A percentile compares a stretch with the other conserved stretches of the same genome.
Evolutionary conservation across 2,329 filamentous ascomycete species (phyloP).

Genomic region (Venturia carpophila): DNA sequence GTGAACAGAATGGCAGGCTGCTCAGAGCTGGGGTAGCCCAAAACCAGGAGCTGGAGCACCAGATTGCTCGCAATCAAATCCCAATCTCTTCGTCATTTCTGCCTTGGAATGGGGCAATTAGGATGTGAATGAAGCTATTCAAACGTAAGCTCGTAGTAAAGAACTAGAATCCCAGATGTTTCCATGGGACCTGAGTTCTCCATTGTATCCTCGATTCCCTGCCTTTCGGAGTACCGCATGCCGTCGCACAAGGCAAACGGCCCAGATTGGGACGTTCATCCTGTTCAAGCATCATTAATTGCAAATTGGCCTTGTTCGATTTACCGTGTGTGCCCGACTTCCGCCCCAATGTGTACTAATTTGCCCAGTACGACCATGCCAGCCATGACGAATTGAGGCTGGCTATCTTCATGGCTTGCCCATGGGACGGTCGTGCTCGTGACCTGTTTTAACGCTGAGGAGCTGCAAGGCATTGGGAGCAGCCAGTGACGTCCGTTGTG

Average conservation of each 20-base stretch:
- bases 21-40: neutral
- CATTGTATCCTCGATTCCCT: neutral
- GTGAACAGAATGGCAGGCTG: neutral
- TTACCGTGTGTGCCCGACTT: neutral
- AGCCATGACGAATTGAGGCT: constrained; percentile 1
- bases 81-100: neutral
- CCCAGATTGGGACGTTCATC: neutral
- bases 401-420: neutral
- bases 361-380: neutral
- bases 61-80: neutral
- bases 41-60: neutral
- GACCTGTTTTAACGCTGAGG: constrained; percentile 8
- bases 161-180: neutral
- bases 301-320: neutral
- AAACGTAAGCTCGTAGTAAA: neutral
- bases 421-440: neutral
- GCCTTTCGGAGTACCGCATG: neutral
- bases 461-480: neutral
- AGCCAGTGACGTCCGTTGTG: neutral
- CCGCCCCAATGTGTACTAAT: neutral
- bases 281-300: neutral
- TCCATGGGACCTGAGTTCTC: neutral
- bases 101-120: neutral
- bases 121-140: neutral
- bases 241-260: neutral